Evolutionary conservation across 306 rosid species (phyloP).

Genomic region (Astragalus glycyphyllos): DNA sequence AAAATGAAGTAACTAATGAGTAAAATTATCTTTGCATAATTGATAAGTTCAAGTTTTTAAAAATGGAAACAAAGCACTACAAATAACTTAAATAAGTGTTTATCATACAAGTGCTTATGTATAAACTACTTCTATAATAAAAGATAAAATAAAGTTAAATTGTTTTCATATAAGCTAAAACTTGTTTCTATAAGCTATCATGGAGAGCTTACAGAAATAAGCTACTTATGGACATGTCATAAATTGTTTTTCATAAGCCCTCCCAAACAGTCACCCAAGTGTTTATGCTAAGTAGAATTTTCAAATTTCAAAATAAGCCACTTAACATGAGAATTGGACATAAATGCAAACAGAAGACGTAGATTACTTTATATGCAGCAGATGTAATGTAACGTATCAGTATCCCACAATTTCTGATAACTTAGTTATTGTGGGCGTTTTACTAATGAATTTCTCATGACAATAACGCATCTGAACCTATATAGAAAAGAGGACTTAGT

Average conservation of each 20-base stretch:
- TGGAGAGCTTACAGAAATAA: no score
- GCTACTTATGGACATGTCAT: no score
- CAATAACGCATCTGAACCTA: constrained; percentile 6
- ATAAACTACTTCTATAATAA: no score
- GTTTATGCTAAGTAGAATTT: neutral
- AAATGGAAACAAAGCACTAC: constrained; percentile 27
- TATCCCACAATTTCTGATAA: neutral
- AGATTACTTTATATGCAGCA: neutral
- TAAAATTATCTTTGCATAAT: constrained; percentile 32
- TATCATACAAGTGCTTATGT: no score
- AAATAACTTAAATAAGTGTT: no score
- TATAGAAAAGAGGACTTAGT: neutral
- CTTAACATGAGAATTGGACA: constrained; percentile 20
- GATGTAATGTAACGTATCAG: constrained; percentile 2
- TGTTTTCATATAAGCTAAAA: no score
- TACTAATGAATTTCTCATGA: neutral
- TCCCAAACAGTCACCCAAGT: no score
- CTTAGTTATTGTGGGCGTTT: neutral
- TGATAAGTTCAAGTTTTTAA: constrained; percentile 7
- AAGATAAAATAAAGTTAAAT: no score
- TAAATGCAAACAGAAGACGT: constrained; percentile 19
- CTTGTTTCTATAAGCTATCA: no score
- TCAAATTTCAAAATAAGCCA: constrained; percentile 39
- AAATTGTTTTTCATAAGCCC: no score
- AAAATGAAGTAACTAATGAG: constrained; percentile 45